Percentiles rank a stretch among this genome's conserved stretches.
Conservation (phyloP, 106 monocot genomes). For the Xerophyta viscosa region DNA sequence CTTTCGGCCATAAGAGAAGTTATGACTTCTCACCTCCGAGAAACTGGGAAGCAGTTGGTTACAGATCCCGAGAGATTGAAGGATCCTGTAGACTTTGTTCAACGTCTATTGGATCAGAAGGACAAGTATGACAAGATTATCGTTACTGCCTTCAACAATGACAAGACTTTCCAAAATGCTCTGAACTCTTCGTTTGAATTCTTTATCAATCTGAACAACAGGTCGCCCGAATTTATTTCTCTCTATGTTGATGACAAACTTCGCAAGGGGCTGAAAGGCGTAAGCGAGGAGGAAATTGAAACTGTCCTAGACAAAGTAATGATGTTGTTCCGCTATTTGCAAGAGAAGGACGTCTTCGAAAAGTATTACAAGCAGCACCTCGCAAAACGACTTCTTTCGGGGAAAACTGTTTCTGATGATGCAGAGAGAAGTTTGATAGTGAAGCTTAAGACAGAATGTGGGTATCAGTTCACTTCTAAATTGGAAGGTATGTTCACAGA, state of each 20-base stretch:
- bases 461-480: conserved; percentile 80
- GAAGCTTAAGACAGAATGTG: conserved; percentile 93
- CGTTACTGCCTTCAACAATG: conserved; percentile 66
- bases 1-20: conserved; percentile 71
- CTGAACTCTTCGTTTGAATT: conserved; percentile 90
- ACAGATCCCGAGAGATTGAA: conserved; percentile 75
- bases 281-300: conserved; percentile 68
- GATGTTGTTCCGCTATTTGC: conserved; percentile 86
- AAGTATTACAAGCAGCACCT: conserved; percentile 84
- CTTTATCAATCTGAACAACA: conserved; percentile 86
- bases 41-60: conserved; percentile 78
- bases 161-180: conserved; percentile 95
- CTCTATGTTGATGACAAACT: conserved; percentile 90
- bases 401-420: conserved; percentile 73
- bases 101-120: conserved; percentile 70
- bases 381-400: conserved; percentile 66
- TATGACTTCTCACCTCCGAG: conserved; percentile 77
- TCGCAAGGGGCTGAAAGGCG: conserved; percentile 71
- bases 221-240: conserved; percentile 92
- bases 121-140: conserved; percentile 95
- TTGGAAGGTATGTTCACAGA: conserved; percentile 85
- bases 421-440: conserved; percentile 77
- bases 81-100: conserved; percentile 96
- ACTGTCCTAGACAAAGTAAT: conserved; percentile 73
- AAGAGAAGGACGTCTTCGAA: conserved; percentile 83